A percentile compares a stretch with the other conserved stretches of the same genome.
phyloP scores from a whole-genome alignment of 768 basidiomycete genomes.

The Cystobasidium ongulense region DNA sequence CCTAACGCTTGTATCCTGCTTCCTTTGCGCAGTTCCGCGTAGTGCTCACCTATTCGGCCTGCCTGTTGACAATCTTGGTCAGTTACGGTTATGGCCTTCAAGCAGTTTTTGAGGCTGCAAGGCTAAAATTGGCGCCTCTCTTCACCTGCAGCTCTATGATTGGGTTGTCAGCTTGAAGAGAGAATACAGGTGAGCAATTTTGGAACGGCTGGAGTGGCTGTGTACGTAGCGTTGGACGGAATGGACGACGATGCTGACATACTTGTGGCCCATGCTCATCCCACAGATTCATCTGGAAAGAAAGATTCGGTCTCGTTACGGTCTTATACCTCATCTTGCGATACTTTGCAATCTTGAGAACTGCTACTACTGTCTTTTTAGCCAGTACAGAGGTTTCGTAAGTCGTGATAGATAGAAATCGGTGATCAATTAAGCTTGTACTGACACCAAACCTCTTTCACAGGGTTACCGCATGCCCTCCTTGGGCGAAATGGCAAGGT shows the following conservation, averaged over 20 bases:
- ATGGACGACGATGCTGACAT: neutral
- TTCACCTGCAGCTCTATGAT: neutral
- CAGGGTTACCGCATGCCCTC: neutral
- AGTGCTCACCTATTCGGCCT: neutral
- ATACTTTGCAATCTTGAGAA: neutral
- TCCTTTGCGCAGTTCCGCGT: neutral
- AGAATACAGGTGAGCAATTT: neutral
- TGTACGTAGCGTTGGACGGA: neutral
- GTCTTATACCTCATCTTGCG: neutral
- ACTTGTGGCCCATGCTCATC: neutral
- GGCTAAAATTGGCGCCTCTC: neutral
- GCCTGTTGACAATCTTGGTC: neutral
- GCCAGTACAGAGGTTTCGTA: neutral
- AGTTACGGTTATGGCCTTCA: neutral
- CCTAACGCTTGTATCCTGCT: neutral
- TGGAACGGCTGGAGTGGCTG: no score
- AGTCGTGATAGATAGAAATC: neutral
- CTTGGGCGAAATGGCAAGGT: constrained; percentile 5
- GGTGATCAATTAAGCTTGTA: neutral
- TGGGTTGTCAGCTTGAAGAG: neutral
- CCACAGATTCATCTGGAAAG: neutral
- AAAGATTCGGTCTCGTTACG: neutral
- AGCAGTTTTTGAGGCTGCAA: neutral
- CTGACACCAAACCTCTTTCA: neutral
- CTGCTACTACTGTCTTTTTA: neutral